Conservation (phyloP, 208 protist genomes). For the Naegleria fowleri region DNA sequence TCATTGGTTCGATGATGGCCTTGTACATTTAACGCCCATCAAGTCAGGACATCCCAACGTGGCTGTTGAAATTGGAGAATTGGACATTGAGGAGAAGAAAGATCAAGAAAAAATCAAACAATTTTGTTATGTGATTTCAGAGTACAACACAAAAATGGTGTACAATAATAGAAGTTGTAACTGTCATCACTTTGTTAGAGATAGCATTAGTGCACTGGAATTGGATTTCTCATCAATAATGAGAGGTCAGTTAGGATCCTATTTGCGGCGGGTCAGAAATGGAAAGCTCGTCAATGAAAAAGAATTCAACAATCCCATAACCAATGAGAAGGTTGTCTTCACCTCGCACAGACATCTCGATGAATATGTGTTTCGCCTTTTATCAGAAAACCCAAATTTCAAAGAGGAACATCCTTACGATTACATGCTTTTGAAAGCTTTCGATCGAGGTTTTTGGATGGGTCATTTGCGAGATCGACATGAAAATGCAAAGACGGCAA, state of each 20-base stretch:
- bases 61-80: neutral
- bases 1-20: neutral
- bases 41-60: neutral
- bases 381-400: neutral
- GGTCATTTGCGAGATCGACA: neutral
- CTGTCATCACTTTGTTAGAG: neutral
- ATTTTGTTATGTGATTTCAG: neutral
- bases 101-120: neutral
- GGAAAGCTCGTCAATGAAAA: neutral
- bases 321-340: neutral
- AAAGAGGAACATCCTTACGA: neutral
- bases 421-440: neutral
- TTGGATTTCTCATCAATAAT: neutral
- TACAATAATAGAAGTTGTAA: neutral
- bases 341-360: neutral
- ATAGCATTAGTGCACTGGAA: neutral
- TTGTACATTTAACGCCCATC: neutral
- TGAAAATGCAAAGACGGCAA: neutral
- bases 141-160: neutral
- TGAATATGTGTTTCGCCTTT: neutral
- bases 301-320: neutral
- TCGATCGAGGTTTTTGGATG: conserved; percentile 17
- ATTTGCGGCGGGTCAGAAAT: neutral
- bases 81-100: neutral
- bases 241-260: neutral